Evolutionary conservation across 805 yeast species (phyloP), one percentile per base, ranked within the genome.

Genomic region (Saccharomycopsis sp.): DNA sequence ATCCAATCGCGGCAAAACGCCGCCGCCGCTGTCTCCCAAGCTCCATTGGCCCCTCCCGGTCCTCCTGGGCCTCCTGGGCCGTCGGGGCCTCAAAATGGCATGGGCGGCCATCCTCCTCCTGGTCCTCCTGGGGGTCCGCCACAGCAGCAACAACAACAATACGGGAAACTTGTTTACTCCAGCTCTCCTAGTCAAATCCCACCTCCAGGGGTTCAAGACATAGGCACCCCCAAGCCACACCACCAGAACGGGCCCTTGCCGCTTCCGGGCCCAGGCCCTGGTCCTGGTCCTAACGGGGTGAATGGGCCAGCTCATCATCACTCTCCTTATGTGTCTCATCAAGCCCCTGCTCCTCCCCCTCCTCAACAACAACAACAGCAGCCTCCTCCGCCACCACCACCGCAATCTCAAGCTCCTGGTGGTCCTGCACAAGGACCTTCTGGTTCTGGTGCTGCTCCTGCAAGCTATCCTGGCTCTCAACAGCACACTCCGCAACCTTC

Each of bases 1-100:
- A 38, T 25, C 20, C 43, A 2, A 13, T 15, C 36, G 48, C 51
- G 19, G 42, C 50, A 22, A 53, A 52, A 15, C 54, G 51, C 27
- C 54, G n/a, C n/a, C n/a, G n/a, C n/a, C n/a, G n/a, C n/a, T n/a
- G n/a, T n/a, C n/a, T n/a, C n/a, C n/a, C n/a, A n/a, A n/a, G 45
- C 38, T 48, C 52, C 21, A 48, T 52, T 32, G 19, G 33, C 39
- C 12, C 39, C 39, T 19, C 34, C 39, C 34, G 49, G 50, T 15
- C 43, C 39, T 13, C 45, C n/a, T 46, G 40, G 17, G 44, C 45
- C 31, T 7, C n/a, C 32, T 13, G n/a, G n/a, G 6, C 32, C 32
- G 29, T 9, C 10, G 29, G 10, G 9, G 29, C 9, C 9, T 25
- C 12, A 25, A 12, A 25, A 25, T 25, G 9, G n/a, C 29, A 9